A percentile compares a stretch with the other conserved stretches of the same genome.
Conservation (phyloP, 2,329 filamentous ascomycete species). For the Claviceps sp. region DNA sequence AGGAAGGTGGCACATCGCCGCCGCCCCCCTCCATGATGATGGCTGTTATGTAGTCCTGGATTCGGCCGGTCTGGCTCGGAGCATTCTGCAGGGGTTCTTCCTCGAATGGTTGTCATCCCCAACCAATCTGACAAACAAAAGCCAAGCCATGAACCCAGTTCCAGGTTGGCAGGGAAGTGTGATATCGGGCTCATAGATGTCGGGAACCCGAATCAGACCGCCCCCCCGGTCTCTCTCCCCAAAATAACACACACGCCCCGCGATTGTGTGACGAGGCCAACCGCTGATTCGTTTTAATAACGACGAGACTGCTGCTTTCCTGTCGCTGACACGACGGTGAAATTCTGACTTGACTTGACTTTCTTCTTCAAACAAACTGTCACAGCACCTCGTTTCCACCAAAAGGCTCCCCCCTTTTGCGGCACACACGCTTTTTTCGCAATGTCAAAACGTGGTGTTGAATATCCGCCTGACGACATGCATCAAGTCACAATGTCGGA, state of each 20-base stretch:
- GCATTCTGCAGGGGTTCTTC: neutral
- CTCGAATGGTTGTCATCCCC: neutral
- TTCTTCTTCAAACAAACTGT: neutral
- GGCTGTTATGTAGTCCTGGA: neutral
- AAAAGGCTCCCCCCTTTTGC: neutral
- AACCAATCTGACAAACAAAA: neutral
- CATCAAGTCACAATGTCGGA: neutral
- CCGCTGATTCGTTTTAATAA: conserved; percentile 1
- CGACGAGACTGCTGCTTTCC: neutral
- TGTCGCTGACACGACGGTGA: neutral
- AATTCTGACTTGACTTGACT: neutral
- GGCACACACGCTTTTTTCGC: neutral
- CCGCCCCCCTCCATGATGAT: neutral
- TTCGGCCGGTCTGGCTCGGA: neutral
- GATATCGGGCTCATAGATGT: neutral
- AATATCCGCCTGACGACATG: neutral
- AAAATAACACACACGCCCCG: neutral
- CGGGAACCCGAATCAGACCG: neutral
- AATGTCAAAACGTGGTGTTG: neutral
- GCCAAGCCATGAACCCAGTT: neutral
- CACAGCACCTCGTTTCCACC: neutral
- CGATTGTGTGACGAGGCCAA: neutral
- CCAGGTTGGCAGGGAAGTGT: neutral
- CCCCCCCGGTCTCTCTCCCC: too few species aligned
- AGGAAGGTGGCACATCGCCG: neutral